These are phyloP conservation scores for Ailanthus altissimus DNA, from an alignment of 345 rosid genomes.

Conservation along the genomic window DNA sequence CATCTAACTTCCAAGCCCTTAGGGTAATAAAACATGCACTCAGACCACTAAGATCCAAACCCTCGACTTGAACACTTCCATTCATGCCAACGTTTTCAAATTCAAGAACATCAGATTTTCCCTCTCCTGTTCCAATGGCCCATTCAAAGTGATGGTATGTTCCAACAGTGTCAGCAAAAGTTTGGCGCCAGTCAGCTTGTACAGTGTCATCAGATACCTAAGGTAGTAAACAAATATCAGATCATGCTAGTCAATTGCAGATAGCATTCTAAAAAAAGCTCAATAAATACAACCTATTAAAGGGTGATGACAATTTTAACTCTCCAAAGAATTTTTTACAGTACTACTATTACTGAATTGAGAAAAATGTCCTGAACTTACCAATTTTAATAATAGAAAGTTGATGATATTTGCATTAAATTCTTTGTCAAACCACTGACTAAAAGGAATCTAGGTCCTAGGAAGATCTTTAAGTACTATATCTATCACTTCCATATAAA, in stretches of 20 bases:
- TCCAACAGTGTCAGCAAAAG: slow-evolving; percentile 70
- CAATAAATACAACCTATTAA: slow-evolving; percentile 4
- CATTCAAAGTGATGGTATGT: slow-evolving; percentile 88
- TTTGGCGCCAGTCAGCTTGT: slow-evolving; percentile 82
- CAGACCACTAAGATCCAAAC: slow-evolving; percentile 65
- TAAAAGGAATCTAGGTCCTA: background rate
- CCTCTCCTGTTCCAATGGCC: slow-evolving; percentile 93
- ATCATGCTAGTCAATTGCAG: slow-evolving; percentile 11
- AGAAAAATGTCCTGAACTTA: background rate
- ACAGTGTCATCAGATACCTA: slow-evolving; percentile 80
- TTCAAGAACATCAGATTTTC: slow-evolving; percentile 80
- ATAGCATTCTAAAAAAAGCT: slow-evolving; percentile 13
- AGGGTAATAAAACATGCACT: slow-evolving; percentile 79
- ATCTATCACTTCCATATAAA: background rate
- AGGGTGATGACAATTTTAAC: background rate
- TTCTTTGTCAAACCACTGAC: background rate
- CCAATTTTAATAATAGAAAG: background rate
- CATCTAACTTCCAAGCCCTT: slow-evolving; percentile 82
- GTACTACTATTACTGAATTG: background rate
- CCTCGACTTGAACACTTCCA: slow-evolving; percentile 62
- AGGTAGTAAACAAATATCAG: slow-evolving; percentile 22
- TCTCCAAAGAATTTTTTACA: background rate
- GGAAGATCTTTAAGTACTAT: background rate
- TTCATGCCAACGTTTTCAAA: slow-evolving; percentile 79
- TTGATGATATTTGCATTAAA: background rate